Evolutionary conservation across 2,329 filamentous ascomycete genomes (phyloP).

Genomic region (Pseudogymnoascus sp.): DNA sequence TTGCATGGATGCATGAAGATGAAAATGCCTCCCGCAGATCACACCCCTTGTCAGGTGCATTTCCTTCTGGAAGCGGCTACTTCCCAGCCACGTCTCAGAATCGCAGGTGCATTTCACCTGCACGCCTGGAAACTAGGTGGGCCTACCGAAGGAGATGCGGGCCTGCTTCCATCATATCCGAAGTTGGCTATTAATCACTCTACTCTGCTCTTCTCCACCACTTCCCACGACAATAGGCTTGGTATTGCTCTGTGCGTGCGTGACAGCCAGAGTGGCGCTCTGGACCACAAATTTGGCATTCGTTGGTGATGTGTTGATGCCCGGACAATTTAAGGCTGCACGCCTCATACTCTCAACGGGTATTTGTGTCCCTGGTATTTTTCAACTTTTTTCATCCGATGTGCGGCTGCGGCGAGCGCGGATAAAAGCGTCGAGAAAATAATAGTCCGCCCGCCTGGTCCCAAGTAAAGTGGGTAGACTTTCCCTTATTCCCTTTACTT

Average conservation of each 20-base stretch:
- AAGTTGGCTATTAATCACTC: no score
- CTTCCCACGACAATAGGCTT: background rate
- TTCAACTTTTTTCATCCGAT: background rate
- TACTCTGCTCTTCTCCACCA: background rate
- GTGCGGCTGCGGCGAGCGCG: background rate
- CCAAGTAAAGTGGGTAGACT: background rate
- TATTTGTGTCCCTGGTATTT: background rate
- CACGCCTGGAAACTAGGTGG: background rate
- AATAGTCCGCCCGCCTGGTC: background rate
- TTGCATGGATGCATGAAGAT: constrained; percentile 9
- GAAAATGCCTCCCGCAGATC: constrained; percentile 3
- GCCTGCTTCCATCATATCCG: constrained; percentile 8
- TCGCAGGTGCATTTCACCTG: background rate
- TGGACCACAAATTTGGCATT: background rate
- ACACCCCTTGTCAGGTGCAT: background rate
- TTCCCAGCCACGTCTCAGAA: background rate
- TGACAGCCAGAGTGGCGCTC: background rate
- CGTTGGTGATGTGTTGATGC: background rate
- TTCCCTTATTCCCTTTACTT: background rate
- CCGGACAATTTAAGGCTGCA: background rate
- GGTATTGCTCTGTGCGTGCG: background rate
- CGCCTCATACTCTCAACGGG: background rate
- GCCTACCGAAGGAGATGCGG: constrained; percentile 8
- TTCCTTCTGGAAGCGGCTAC: constrained; percentile 6
- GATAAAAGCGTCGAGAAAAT: background rate